phyloP scores from a whole-genome alignment of 495 filamentous ascomycete genomes.

The Hypomontagnella submonticulosa region DNA sequence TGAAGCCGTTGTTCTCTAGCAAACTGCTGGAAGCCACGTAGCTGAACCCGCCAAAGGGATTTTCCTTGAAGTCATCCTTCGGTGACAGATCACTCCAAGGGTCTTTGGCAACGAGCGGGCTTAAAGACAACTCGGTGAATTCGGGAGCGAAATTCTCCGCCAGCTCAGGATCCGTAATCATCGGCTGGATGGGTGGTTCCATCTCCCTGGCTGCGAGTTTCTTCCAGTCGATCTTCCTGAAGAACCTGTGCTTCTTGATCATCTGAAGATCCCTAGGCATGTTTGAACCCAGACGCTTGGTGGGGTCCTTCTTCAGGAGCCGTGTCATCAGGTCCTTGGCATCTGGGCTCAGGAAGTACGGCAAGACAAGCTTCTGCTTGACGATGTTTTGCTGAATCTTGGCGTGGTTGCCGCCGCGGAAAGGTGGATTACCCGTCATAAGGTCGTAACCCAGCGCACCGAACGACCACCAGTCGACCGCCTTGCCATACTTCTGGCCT shows the following conservation, averaged over 20 bases:
- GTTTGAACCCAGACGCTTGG: constrained; percentile 84
- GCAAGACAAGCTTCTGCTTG: constrained; percentile 85
- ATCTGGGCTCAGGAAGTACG: constrained; percentile 88
- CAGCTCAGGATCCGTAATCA: constrained; percentile 93
- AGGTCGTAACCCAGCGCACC: constrained; percentile 92
- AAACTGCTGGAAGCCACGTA: constrained; percentile 91
- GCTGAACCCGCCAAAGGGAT: constrained; percentile 95
- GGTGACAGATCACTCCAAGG: constrained; percentile 47
- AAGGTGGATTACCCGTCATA: constrained; percentile 89
- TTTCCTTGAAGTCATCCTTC: constrained; percentile 60
- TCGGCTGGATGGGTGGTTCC: constrained; percentile 85
- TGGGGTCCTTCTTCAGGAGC: constrained; percentile 88
- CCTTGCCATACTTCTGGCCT: constrained; percentile 86
- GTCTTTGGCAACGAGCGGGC: constrained; percentile 68
- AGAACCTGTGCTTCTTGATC: constrained; percentile 96
- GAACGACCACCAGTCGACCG: constrained; percentile 98
- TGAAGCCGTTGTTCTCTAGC: constrained; percentile 67
- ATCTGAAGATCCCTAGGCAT: constrained; percentile 86
- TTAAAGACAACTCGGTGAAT: constrained; percentile 86
- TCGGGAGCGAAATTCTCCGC: constrained; percentile 93
- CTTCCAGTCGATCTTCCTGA: constrained; percentile 94
- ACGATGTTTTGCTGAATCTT: constrained; percentile 95
- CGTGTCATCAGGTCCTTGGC: constrained; percentile 93
- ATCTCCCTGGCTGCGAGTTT: constrained; percentile 80
- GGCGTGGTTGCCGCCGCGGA: constrained; percentile 86